Base-by-base conservation (phyloP, 495 filamentous ascomycete species). In the Hypoxylon crocopeplum region DNA sequence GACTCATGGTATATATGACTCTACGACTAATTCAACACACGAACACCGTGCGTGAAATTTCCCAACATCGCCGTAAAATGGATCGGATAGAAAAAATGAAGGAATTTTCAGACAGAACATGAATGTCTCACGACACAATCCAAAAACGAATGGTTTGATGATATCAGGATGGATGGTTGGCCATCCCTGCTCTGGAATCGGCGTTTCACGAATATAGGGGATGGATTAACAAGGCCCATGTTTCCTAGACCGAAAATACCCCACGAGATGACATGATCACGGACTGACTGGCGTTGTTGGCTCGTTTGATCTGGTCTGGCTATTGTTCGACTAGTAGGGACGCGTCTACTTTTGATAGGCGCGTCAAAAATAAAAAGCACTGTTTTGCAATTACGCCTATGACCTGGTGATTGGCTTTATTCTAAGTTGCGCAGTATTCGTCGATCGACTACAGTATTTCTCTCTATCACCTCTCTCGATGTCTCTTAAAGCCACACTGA, bases 61-160 rank as follows among this genome's bases (percentile, higher is more conserved):
- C 32, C 16, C 19, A 38, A 8, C 25, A 41, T 41, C 24, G 19
- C 19, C 37, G 21, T 7, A 25, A 13, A 37, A 25, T 4, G 27
- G 16, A 46, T 11, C 41, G 48, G 48, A 42, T 53, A 53, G 48
- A 59, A 15, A 59, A 59, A 50, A 57, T 15, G 7, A 29, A 19
- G 24, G 15, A 38, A 38, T 38, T 38, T 38, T 19, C 33, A 19
- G 8, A 21, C 20, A 36, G 41, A 48, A 49, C 12, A 50, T 16
- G 39, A 13, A 59, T 25, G 56, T 59, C 56, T 59, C 56, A 53
- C 56, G 56, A 59, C 50, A 51, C 7, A 38, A 38, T 17, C n/a
- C 7, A 8, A 38, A 5, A 38, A 8, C 5, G 34, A 38, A 38
- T 10, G 15, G 17, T 13, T 38, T 38, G 34, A 38, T 17, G 12